phyloP scores from a whole-genome alignment of 768 basidiomycete species.

The Boletellus ananas region DNA sequence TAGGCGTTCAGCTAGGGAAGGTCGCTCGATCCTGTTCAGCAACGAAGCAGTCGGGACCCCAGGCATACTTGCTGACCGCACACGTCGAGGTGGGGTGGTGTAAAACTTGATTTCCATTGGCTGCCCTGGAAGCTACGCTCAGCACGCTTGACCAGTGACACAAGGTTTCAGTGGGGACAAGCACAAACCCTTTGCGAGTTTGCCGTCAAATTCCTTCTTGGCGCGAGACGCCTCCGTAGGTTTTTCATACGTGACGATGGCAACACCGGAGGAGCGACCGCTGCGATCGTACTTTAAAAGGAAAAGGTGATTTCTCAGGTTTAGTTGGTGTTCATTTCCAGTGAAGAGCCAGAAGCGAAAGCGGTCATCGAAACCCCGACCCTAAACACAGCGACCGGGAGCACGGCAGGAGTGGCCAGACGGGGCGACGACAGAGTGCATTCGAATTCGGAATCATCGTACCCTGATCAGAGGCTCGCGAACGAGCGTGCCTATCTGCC shows the following conservation, averaged over 20 bases:
- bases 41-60: conserved; percentile 51
- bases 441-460: conserved; percentile 57
- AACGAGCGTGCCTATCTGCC: conserved; percentile 86
- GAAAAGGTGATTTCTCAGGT: conserved; percentile 49
- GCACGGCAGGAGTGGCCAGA: conserved; percentile 34
- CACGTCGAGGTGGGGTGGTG: conserved; percentile 40
- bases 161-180: neutral
- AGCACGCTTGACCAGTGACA: neutral
- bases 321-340: conserved; percentile 45
- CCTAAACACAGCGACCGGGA: conserved; percentile 23
- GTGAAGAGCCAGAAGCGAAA: conserved; percentile 42
- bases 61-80: conserved; percentile 46
- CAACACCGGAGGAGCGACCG: conserved; percentile 85
- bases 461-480: conserved; percentile 94
- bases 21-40: conserved; percentile 72
- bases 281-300: conserved; percentile 89
- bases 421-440: conserved; percentile 31
- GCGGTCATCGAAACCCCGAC: conserved; percentile 33
- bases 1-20: conserved; percentile 64
- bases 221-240: conserved; percentile 75
- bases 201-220: conserved; percentile 81
- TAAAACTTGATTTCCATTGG: conserved; percentile 72
- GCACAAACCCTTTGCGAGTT: conserved; percentile 75
- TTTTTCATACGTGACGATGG: conserved; percentile 76
- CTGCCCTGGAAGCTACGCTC: conserved; percentile 51